Conservation (phyloP, 345 rosid species). For the Arabidopsis suecica region DNA sequence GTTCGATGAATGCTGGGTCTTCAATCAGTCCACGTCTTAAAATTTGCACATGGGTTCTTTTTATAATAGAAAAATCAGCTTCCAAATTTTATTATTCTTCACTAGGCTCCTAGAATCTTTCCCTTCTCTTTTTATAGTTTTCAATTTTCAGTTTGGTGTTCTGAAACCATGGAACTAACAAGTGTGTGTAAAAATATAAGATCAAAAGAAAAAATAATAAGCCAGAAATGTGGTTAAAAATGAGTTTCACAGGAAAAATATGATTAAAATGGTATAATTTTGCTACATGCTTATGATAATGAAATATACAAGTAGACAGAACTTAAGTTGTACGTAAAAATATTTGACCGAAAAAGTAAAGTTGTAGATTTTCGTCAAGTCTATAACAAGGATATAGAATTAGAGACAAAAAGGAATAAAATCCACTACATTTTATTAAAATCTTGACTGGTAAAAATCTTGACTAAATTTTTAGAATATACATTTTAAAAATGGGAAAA, state of each 20-base stretch:
- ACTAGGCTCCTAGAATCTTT: not conserved
- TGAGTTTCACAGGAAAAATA: no score
- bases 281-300: no score
- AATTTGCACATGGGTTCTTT: not conserved
- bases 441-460: not conserved
- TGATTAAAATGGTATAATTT: no score
- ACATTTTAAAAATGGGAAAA: not conserved
- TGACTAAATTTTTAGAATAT: not conserved
- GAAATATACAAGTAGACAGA: no score
- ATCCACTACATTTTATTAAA: not conserved
- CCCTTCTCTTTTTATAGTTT: not conserved
- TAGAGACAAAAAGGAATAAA: not conserved
- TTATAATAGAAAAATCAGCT: not conserved
- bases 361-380: no score
- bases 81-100: no score
- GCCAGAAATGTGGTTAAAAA: not conserved
- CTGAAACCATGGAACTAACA: not conserved
- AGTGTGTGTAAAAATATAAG: not conserved
- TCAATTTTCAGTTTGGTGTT: not conserved
- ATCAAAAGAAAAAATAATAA: no score
- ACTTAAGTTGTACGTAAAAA: no score
- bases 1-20: constrained; percentile 13
- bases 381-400: not conserved
- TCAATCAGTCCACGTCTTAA: not conserved
- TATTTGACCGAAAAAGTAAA: no score